A percentile compares a stretch with the other conserved stretches of the same genome.
These are phyloP conservation scores for Candida broadrunensis DNA, from an alignment of 805 yeast species.

Conservation along the genomic window DNA sequence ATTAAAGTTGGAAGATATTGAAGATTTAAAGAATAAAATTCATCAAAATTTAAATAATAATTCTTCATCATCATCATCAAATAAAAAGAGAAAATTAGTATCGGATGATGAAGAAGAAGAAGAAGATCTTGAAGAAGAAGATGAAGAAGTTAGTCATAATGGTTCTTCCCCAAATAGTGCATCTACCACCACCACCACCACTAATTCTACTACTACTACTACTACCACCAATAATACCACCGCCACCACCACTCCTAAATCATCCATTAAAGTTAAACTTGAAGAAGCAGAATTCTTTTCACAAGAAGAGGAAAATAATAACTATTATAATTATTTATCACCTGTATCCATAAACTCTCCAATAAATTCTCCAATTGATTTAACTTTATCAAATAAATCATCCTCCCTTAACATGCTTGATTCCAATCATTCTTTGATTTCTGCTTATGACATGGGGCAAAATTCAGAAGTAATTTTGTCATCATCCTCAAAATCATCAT, in stretches of 20 bases:
- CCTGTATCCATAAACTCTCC: constrained; percentile 43
- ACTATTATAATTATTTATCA: constrained; percentile 37
- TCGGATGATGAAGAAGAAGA: constrained; percentile 2
- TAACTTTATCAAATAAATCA: constrained; percentile 20
- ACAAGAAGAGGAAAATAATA: background rate
- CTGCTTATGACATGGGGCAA: constrained; percentile 38
- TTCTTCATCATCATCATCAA: constrained; percentile 1
- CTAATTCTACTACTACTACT: background rate
- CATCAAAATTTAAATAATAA: constrained; percentile 17
- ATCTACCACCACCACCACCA: background rate
- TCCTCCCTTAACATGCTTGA: constrained; percentile 5
- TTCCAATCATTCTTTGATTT: constrained; percentile 6
- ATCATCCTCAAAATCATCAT: background rate
- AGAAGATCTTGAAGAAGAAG: constrained; percentile 5
- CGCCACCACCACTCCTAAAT: background rate
- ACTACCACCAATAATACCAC: background rate
- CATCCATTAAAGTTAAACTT: background rate
- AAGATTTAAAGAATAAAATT: constrained; percentile 23
- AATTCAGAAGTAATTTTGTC: constrained; percentile 46
- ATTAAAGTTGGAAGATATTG: constrained; percentile 13
- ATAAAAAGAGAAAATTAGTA: constrained; percentile 12
- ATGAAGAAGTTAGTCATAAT: background rate
- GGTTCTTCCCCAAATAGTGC: no score
- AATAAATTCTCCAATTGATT: constrained; percentile 36
- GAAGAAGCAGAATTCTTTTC: background rate